Conservation (phyloP, 2,329 filamentous ascomycete species). For the Ophiostoma tasmaniense region DNA sequence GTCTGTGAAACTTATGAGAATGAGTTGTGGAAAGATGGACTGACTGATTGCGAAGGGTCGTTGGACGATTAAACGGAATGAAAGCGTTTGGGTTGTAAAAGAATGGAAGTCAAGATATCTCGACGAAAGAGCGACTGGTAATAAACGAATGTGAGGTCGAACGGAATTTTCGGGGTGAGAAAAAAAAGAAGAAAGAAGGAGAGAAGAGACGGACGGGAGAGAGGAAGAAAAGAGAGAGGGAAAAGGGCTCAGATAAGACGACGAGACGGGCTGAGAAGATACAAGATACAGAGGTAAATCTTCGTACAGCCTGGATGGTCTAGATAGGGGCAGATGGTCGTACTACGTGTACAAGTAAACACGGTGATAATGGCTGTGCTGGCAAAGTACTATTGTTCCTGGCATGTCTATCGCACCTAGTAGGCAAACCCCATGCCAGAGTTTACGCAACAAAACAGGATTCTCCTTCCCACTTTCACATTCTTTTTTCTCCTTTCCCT, state of each 20-base stretch:
- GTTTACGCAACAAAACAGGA: background rate
- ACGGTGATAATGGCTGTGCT: background rate
- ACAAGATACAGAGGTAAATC: background rate
- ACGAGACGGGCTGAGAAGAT: background rate
- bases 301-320: background rate
- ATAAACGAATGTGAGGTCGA: constrained; percentile 16
- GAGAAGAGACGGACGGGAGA: background rate
- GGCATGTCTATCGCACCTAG: background rate
- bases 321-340: background rate
- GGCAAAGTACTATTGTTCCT: background rate
- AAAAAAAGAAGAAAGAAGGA: background rate
- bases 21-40: background rate
- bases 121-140: constrained; percentile 13
- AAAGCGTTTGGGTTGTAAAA: background rate
- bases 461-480: background rate
- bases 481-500: background rate
- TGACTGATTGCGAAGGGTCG: background rate
- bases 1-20: background rate
- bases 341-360: background rate
- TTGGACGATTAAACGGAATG: background rate
- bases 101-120: constrained; percentile 13
- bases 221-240: background rate
- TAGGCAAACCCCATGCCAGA: background rate
- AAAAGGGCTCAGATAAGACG: background rate
- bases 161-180: constrained; percentile 5